These are phyloP conservation scores for Bifiguratus adelaidae DNA, from an alignment of 192 early-diverging fungal genomes.

Conservation along the genomic window DNA sequence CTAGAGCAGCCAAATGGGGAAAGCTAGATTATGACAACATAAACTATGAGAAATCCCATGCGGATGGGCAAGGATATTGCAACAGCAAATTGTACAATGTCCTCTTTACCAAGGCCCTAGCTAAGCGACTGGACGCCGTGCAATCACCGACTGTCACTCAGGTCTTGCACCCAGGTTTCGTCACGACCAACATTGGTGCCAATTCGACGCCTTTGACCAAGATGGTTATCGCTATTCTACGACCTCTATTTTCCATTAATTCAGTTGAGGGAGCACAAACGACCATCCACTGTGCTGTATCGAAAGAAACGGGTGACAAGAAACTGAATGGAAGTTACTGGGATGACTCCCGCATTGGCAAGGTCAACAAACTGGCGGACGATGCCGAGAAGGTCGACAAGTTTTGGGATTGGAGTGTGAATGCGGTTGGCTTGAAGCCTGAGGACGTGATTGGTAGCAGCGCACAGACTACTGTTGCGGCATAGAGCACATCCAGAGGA, in stretches of 20 bases:
- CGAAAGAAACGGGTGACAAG: background rate
- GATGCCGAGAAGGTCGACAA: background rate
- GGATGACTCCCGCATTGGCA: constrained; percentile 3
- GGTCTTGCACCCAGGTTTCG: background rate
- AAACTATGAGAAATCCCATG: background rate
- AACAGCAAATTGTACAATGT: background rate
- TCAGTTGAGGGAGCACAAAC: background rate
- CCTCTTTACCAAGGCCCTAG: background rate
- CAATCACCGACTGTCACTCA: constrained; percentile 14
- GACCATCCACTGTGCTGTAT: background rate
- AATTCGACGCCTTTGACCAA: background rate
- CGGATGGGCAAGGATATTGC: background rate
- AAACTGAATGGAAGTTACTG: constrained; percentile 4
- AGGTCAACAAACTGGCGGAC: background rate
- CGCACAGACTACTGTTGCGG: no score
- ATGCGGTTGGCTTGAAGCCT: no score
- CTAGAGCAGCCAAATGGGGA: constrained; percentile 3
- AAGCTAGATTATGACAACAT: background rate
- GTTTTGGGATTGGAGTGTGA: background rate
- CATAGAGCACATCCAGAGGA: no score
- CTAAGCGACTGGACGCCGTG: background rate
- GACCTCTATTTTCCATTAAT: background rate
- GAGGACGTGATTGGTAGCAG: no score
- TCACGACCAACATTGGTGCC: background rate
- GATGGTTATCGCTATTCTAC: background rate